phyloP scores from a whole-genome alignment of 2,329 filamentous ascomycete species.

The Gnomoniopsis smithogilvyi region DNA sequence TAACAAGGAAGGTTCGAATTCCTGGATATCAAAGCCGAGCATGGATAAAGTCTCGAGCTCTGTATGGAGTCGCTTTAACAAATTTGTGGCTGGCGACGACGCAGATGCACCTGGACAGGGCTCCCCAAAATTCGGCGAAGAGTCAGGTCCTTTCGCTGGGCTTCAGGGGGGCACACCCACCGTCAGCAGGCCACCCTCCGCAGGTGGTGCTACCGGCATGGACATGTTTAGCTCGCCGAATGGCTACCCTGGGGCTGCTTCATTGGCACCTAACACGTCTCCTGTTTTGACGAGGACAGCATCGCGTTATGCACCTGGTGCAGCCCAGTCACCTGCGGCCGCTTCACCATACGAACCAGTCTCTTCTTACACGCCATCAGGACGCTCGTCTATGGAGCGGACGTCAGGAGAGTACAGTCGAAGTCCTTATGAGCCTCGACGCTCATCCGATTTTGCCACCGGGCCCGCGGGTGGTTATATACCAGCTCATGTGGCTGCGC shows the following conservation, averaged over 20 bases:
- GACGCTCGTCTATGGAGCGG: conserved; percentile 42
- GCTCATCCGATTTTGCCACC: conserved; percentile 36
- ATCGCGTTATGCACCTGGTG: conserved; percentile 48
- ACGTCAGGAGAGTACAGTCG: conserved; percentile 40
- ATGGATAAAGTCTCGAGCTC: conserved; percentile 94
- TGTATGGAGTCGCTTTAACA: conserved; percentile 91
- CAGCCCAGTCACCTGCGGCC: conserved; percentile 26
- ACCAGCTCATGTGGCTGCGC: conserved; percentile 27
- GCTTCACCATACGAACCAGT: conserved; percentile 26
- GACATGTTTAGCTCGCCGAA: conserved; percentile 65
- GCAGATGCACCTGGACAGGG: conserved; percentile 60
- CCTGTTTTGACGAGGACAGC: conserved; percentile 40
- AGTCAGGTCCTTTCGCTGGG: conserved; percentile 77
- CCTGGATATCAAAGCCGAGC: conserved; percentile 92
- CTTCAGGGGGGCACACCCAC: conserved; percentile 74
- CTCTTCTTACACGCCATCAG: conserved; percentile 27
- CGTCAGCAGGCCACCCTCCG: conserved; percentile 71
- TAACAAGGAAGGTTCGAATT: conserved; percentile 68
- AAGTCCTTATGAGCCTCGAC: conserved; percentile 38
- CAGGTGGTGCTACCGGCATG: conserved; percentile 58
- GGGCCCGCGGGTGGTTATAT: conserved; percentile 31
- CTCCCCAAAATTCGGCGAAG: conserved; percentile 54
- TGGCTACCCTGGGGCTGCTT: conserved; percentile 29
- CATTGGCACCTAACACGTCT: conserved; percentile 29
- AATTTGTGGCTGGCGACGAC: conserved; percentile 92